Percentiles rank a stretch among this genome's conserved stretches.
These are phyloP conservation scores for Chaetomium olivaceum DNA, from an alignment of 2,329 filamentous ascomycete species.

Conservation along the genomic window DNA sequence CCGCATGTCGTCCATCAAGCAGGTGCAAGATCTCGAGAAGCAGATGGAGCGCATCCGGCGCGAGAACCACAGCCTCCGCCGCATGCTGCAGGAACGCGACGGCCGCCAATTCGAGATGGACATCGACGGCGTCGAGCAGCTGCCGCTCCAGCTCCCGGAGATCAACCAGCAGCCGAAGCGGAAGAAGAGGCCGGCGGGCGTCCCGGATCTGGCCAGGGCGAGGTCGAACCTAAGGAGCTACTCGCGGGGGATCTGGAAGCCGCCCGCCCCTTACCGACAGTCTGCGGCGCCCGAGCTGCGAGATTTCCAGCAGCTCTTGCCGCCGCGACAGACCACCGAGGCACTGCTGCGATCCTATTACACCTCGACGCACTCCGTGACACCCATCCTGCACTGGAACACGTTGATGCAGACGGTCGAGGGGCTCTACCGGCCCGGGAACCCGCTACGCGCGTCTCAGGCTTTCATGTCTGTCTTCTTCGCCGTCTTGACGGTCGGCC, in stretches of 20 bases:
- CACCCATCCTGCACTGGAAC: slow-evolving; percentile 87
- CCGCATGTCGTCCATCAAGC: slow-evolving; percentile 99
- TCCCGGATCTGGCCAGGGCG: slow-evolving; percentile 70
- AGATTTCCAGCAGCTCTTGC: slow-evolving; percentile 52
- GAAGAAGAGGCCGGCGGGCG: slow-evolving; percentile 59
- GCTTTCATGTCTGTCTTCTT: slow-evolving; percentile 82
- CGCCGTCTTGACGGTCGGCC: slow-evolving; percentile 78
- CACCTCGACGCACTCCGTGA: slow-evolving; percentile 72
- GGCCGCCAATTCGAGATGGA: slow-evolving; percentile 53
- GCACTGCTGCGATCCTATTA: slow-evolving; percentile 75
- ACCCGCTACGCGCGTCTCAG: slow-evolving; percentile 60
- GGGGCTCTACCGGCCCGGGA: slow-evolving; percentile 67
- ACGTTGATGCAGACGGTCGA: slow-evolving; percentile 77
- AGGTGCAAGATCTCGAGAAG: slow-evolving; percentile 94
- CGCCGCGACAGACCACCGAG: slow-evolving; percentile 68
- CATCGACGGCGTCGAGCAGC: slow-evolving; percentile 50
- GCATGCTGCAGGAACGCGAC: slow-evolving; percentile 41
- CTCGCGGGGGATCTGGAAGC: slow-evolving; percentile 77
- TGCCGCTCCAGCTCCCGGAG: slow-evolving; percentile 60
- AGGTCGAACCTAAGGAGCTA: slow-evolving; percentile 71
- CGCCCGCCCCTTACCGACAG: slow-evolving; percentile 67
- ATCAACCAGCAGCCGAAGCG: slow-evolving; percentile 66
- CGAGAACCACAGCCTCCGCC: slow-evolving; percentile 73
- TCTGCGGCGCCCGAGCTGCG: slow-evolving; percentile 41
- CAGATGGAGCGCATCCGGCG: slow-evolving; percentile 79